A percentile compares a stretch with the other conserved stretches of the same genome.
phyloP scores from a whole-genome alignment of 257 asterid genomes.

The Solanum piurae region DNA sequence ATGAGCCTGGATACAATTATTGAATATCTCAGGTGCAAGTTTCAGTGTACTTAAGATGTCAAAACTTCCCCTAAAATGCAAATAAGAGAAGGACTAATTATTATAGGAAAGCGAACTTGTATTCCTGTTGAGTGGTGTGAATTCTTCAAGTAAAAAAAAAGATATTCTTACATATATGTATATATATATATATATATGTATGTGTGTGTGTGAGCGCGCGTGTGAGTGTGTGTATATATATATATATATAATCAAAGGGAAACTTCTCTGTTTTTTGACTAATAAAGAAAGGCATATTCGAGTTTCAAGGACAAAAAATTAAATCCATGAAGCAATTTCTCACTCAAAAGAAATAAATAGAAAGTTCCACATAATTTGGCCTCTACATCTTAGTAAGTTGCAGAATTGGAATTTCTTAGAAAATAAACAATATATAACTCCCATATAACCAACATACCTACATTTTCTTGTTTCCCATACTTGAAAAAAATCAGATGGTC shows the following conservation, averaged over 20 bases:
- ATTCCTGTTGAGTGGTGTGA: neutral
- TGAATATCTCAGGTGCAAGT: slow-evolving; percentile 1
- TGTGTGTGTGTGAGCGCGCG: neutral
- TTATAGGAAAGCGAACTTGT: neutral
- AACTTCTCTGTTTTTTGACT: neutral
- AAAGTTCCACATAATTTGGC: neutral
- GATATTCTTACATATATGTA: neutral
- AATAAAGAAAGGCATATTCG: neutral
- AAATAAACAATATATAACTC: neutral
- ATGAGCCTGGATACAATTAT: slow-evolving; percentile 32
- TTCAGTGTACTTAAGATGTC: slow-evolving; percentile 5
- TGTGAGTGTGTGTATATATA: no score
- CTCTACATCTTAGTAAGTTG: neutral
- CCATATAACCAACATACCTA: neutral
- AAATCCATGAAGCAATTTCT: neutral
- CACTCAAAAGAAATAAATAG: neutral
- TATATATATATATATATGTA: no score
- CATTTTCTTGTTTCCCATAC: neutral
- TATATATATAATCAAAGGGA: neutral
- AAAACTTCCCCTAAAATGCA: slow-evolving; percentile 47
- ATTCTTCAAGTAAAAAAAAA: neutral
- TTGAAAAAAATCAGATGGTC: neutral
- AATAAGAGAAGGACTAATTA: neutral
- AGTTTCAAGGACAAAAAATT: neutral
- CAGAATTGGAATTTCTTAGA: neutral